Conservation (phyloP, 768 basidiomycete species). For the Cystobasidium onofrii region DNA sequence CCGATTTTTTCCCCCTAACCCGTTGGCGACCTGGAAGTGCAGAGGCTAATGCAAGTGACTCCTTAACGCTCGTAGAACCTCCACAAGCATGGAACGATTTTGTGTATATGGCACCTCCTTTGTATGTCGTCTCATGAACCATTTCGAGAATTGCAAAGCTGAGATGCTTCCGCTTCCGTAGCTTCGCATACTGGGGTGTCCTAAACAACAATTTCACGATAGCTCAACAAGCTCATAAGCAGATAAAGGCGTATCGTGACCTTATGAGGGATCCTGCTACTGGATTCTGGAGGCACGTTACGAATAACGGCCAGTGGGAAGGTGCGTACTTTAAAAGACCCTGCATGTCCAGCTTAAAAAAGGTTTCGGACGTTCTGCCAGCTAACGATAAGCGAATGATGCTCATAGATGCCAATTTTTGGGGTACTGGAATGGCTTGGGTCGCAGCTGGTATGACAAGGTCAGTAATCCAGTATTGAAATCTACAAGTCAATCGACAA, state of each 20-base stretch:
- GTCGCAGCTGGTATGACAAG: slow-evolving; percentile 74
- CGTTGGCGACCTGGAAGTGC: too few relatives aligned
- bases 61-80: too few relatives aligned
- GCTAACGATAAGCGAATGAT: not conserved
- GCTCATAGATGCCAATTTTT: not conserved
- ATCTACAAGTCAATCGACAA: not conserved
- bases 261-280: slow-evolving; percentile 53
- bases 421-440: slow-evolving; percentile 71
- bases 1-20: too few relatives aligned
- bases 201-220: slow-evolving; percentile 55
- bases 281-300: slow-evolving; percentile 62
- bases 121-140: not conserved
- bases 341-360: too few relatives aligned
- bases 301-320: slow-evolving; percentile 61
- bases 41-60: too few relatives aligned
- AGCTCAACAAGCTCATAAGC: slow-evolving; percentile 60
- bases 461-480: too few relatives aligned
- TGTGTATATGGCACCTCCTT: slow-evolving; percentile 22
- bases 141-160: too few relatives aligned
- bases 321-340: slow-evolving; percentile 47
- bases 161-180: slow-evolving; percentile 46
- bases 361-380: too few relatives aligned
- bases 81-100: slow-evolving; percentile 10
- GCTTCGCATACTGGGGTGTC: slow-evolving; percentile 66
- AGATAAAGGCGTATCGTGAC: slow-evolving; percentile 62